phyloP scores from a whole-genome alignment of 805 yeast species.

The Saturnispora sanitii region DNA sequence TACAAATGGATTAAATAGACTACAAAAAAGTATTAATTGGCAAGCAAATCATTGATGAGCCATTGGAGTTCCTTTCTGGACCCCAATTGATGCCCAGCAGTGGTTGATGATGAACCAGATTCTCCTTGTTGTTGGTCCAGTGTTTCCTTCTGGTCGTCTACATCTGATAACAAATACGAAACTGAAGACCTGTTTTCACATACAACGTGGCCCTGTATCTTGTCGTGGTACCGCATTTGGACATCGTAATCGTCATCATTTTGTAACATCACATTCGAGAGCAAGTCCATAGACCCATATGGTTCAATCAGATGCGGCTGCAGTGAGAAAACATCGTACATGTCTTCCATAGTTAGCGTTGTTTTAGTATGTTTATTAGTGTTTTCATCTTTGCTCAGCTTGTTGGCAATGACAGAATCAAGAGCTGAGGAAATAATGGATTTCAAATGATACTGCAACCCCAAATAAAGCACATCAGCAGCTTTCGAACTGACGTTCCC shows the following conservation, averaged over 20 bases:
- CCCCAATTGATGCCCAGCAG: neutral
- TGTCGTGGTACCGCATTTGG: slow-evolving; percentile 10
- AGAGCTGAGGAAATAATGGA: slow-evolving; percentile 64
- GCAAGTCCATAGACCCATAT: slow-evolving; percentile 45
- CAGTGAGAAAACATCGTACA: slow-evolving; percentile 52
- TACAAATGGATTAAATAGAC: too few species aligned
- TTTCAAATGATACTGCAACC: slow-evolving; percentile 72
- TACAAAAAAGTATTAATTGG: neutral
- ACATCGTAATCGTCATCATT: slow-evolving; percentile 43
- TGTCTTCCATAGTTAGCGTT: slow-evolving; percentile 54
- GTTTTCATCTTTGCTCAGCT: slow-evolving; percentile 8
- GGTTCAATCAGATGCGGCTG: slow-evolving; percentile 64
- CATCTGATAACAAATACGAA: slow-evolving; percentile 24
- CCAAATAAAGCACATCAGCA: slow-evolving; percentile 68
- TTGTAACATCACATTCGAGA: slow-evolving; percentile 39
- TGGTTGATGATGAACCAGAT: neutral
- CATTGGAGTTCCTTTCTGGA: slow-evolving; percentile 23
- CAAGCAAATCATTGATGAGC: slow-evolving; percentile 42
- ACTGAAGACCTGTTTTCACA: slow-evolving; percentile 20
- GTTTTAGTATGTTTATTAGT: slow-evolving; percentile 19
- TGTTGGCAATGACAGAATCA: slow-evolving; percentile 51
- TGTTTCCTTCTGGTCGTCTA: too few species aligned
- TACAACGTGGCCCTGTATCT: neutral
- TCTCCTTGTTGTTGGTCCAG: too few species aligned
- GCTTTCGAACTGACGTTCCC: slow-evolving; percentile 73